Evolutionary conservation across 2,329 filamentous ascomycete genomes (phyloP), one percentile per base, ranked within the genome.

Genomic region (Claviceps pazoutovae): DNA sequence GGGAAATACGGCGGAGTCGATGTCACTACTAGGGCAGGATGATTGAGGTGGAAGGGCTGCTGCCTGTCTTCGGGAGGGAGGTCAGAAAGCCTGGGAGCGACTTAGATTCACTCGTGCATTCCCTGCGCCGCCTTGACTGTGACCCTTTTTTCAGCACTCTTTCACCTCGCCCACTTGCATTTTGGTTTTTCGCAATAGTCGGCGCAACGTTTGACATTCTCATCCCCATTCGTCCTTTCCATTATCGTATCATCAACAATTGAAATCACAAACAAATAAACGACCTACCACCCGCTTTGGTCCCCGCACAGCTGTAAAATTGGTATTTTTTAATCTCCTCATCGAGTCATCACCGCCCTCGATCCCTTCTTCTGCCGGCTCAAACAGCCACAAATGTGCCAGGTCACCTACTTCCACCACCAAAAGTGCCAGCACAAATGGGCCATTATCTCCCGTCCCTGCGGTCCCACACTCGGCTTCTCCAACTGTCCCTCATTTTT

Each of bases 371-470:
- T 8, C 26, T 30, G 5, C 23, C 26, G 26, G 26, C 26, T 9
- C 19, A 6, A 26, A 36, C 5, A 9, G 9, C 23, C 42, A 16
- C 37, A 46, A 43, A 78, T 79, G 75, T 79, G 75, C 61, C 56
- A 59, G 17, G 67, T 71, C n/a, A 69, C 65, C 26, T 71, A 73
- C 62, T 76, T 70, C 62, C 65, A 67, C 53, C 72, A 75, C 61
- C 71, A 69, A 48, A 58, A 56, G 53, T 80, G 76, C 69, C 64
- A 66, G 11, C 76, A 78, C 66, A 69, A 67, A 57, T 80, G 76
- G 76, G 68, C 74, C 43, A 60, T 70, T 54, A 68, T 80, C 58
- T 62, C 61, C 3, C 55, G 63, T 45, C 70, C 73, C 5, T 80
- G 77, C 64, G 66, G 59, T 4, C 73, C 73, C 0, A 71, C 71